Evolutionary conservation across 306 rosid genomes (phyloP).

Genomic region (Lotus japonicus): DNA sequence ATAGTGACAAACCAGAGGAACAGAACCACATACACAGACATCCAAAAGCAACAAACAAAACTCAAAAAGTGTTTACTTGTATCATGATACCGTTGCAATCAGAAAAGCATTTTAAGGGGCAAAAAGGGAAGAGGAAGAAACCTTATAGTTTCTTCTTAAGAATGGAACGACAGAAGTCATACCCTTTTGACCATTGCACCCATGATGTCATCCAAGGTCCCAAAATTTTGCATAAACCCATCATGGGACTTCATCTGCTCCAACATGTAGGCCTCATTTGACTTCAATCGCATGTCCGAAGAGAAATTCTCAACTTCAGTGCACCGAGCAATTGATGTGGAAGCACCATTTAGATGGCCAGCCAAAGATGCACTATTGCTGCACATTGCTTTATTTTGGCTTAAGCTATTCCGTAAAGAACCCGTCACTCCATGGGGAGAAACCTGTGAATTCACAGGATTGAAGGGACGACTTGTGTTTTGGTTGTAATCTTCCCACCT

Average conservation of each 20-base stretch:
- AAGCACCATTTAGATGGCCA: conserved; percentile 34
- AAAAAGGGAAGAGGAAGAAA: background rate
- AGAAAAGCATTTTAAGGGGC: background rate
- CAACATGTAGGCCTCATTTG: conserved; percentile 42
- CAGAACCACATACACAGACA: background rate
- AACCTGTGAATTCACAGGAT: conserved; percentile 29
- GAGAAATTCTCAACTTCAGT: conserved; percentile 28
- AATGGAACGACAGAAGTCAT: conserved; percentile 24
- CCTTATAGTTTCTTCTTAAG: background rate
- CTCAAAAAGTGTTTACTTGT: background rate
- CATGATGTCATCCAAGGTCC: conserved; percentile 63
- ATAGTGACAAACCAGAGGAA: background rate
- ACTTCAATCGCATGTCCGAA: conserved; percentile 22
- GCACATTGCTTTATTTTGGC: conserved; percentile 37
- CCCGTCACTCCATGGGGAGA: conserved; percentile 14
- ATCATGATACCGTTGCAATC: background rate
- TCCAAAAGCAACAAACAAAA: conserved; percentile 1
- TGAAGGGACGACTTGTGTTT: conserved; percentile 27
- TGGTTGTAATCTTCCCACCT: conserved; percentile 52
- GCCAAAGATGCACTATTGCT: conserved; percentile 29
- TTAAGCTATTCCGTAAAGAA: conserved; percentile 29
- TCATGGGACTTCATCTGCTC: conserved; percentile 42
- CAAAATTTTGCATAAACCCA: conserved; percentile 40
- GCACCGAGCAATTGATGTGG: conserved; percentile 22
- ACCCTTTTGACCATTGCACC: conserved; percentile 60